These are phyloP conservation scores for Isabelozyma gotoi DNA, from an alignment of 805 yeast species.

Conservation along the genomic window DNA sequence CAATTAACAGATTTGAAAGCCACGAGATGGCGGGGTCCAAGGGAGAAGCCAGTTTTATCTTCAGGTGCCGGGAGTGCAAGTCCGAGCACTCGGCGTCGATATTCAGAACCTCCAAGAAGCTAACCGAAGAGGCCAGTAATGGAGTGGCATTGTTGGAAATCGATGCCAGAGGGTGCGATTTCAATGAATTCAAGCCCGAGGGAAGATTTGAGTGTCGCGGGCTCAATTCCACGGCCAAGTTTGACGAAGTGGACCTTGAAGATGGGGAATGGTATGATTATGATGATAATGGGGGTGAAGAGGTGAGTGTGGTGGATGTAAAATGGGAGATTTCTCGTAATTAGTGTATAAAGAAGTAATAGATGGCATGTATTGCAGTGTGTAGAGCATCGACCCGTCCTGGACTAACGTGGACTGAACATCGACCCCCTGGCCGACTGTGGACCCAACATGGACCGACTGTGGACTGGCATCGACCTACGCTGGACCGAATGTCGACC, in stretches of 20 bases:
- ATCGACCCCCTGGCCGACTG: no score
- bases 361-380: no score
- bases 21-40: conserved; percentile 67
- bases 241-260: conserved; percentile 59
- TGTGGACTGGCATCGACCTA: no score
- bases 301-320: conserved; percentile 79
- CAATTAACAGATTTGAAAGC: conserved; percentile 64
- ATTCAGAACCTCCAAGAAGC: conserved; percentile 27
- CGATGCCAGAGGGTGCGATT: conserved; percentile 84
- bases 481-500: no score
- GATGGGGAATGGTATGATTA: conserved; percentile 95
- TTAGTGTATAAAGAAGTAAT: neutral
- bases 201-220: conserved; percentile 62
- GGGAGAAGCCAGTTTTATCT: conserved; percentile 82
- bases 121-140: conserved; percentile 39
- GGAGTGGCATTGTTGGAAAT: conserved; percentile 55
- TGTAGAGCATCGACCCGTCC: no score
- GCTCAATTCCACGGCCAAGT: conserved; percentile 48
- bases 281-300: conserved; percentile 78
- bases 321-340: conserved; percentile 53
- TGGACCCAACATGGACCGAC: no score
- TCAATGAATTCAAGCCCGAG: conserved; percentile 64
- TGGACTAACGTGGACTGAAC: no score
- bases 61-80: conserved; percentile 70
- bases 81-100: conserved; percentile 37